Evolutionary conservation across 768 basidiomycete genomes (phyloP), one percentile per base, ranked within the genome.

Genomic region (Mycena metata): DNA sequence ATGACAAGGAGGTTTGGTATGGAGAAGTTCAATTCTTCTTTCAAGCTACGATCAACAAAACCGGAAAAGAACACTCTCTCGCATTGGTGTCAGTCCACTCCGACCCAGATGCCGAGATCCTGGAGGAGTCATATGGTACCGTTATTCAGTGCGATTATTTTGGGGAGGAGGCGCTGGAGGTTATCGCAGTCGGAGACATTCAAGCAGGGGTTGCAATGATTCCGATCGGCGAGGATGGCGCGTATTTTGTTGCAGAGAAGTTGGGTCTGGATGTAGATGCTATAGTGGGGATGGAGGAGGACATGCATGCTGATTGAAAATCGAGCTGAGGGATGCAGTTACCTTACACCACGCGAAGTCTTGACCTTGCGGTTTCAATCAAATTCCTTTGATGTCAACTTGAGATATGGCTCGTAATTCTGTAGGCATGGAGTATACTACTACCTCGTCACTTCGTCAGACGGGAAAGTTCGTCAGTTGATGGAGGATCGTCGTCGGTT

Each of bases 131-230:
- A 10, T 61, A 26, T 45, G 33, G 58, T 16, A 67, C 62, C n/a
- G 56, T 36, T 6, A 36, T 36, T 36, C 36, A 36, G 36, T 36
- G 36, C 12, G 36, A 36, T 36, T 36, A 36, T 36, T 36, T 36
- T 12, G 36, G 36, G 7, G 36, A 36, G 36, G 36, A 36, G 36
- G 36, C 36, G 36, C 42, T 73, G 4, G 19, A 43, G 23, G 69
- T 73, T 4, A 63, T 74, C 16, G 67, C 73, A 35, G 59, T 69
- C 21, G 47, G 30, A 2, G 21, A 21, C 17, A 69, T 75, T 12
- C 42, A 45, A 11, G 26, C 65, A 0, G 72, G 70, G 4, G 60
- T 75, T 30, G 61, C 50, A 8, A 73, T 75, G 70, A 45, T 66
- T 46, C 65, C 65, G 5, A 42, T 52, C 13, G 65, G 42, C 9